These are phyloP conservation scores for Cyclotella choctawhatcheeana DNA, from an alignment of 108 stramenopile species.

Conservation along the genomic window DNA sequence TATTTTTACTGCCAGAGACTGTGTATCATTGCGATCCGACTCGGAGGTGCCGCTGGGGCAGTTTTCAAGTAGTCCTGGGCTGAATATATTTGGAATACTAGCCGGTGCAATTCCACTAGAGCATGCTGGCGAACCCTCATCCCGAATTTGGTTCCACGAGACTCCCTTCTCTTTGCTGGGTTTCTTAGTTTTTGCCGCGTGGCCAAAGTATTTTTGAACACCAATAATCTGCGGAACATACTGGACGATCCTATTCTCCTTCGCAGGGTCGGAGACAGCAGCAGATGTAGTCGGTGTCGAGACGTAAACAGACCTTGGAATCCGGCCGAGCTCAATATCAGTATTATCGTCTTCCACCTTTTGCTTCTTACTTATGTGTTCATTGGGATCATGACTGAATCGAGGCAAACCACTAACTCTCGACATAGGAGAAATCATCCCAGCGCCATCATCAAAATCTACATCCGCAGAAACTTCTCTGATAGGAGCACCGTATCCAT, in stretches of 20 bases:
- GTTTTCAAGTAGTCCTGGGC: slow-evolving; percentile 20
- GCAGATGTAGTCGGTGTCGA: slow-evolving; percentile 10
- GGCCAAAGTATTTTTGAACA: slow-evolving; percentile 3
- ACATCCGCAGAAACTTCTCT: slow-evolving; percentile 11
- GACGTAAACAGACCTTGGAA: slow-evolving; percentile 27
- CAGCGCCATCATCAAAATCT: slow-evolving; percentile 13
- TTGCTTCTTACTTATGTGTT: neutral
- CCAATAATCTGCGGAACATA: too few species aligned
- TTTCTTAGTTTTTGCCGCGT: neutral
- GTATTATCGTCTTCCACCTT: neutral
- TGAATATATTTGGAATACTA: slow-evolving; percentile 33
- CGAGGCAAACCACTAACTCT: slow-evolving; percentile 8
- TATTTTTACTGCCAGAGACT: neutral
- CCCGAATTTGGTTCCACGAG: slow-evolving; percentile 37
- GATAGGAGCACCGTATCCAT: slow-evolving; percentile 8
- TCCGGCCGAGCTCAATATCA: slow-evolving; percentile 9
- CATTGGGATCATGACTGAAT: neutral
- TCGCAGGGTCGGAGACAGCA: slow-evolving; percentile 1
- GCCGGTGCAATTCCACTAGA: slow-evolving; percentile 42
- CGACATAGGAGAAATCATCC: slow-evolving; percentile 16
- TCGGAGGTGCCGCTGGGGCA: neutral
- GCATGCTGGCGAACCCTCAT: slow-evolving; percentile 27
- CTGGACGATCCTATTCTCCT: slow-evolving; percentile 19
- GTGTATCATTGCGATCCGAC: neutral
- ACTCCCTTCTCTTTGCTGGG: slow-evolving; percentile 8